Conservation (phyloP, 1,284 basidiomycete species). For the Ceratobasidium sp. region DNA sequence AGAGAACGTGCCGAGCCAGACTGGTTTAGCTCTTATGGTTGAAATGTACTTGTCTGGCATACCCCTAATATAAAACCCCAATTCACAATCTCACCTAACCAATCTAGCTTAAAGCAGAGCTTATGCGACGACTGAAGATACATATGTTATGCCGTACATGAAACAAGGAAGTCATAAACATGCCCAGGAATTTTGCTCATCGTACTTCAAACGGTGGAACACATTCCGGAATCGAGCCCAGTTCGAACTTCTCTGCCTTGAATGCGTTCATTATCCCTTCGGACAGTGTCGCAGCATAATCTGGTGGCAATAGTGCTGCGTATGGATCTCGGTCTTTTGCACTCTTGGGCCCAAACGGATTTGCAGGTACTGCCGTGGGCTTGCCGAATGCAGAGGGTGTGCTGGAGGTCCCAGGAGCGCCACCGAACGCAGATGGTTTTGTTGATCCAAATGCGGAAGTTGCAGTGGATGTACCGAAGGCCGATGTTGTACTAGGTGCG, state of each 20-base stretch:
- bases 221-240: constrained; percentile 77
- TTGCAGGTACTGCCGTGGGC: constrained; percentile 43
- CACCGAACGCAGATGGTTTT: constrained; percentile 52
- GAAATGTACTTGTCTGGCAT: too few species aligned
- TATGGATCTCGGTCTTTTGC: constrained; percentile 57
- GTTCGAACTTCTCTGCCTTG: constrained; percentile 65
- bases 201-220: constrained; percentile 76
- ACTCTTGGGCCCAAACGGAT: constrained; percentile 46
- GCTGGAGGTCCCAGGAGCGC: constrained; percentile 45
- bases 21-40: too few species aligned
- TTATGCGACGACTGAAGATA: background rate
- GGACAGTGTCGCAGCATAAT: constrained; percentile 64
- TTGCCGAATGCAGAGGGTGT: constrained; percentile 46
- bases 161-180: background rate
- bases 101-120: too few species aligned
- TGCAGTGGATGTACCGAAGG: constrained; percentile 43
- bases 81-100: too few species aligned
- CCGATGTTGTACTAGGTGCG: constrained; percentile 40
- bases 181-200: constrained; percentile 47
- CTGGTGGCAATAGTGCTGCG: constrained; percentile 63
- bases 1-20: too few species aligned
- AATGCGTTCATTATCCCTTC: constrained; percentile 66
- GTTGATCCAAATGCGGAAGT: constrained; percentile 45
- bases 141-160: background rate
- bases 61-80: too few species aligned